These are phyloP conservation scores for Arabis alpina DNA, from an alignment of 345 rosid genomes.

Conservation along the genomic window DNA sequence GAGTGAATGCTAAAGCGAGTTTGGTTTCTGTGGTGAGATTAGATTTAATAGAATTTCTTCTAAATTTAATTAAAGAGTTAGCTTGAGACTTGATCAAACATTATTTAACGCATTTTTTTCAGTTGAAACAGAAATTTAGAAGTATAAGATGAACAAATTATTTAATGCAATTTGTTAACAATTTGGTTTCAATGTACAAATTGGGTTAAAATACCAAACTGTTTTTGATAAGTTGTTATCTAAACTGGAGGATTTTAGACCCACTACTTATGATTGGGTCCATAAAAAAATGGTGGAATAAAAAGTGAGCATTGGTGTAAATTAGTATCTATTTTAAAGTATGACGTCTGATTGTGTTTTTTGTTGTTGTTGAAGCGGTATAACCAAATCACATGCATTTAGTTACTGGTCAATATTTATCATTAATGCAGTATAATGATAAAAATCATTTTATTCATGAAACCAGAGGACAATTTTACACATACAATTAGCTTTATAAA, in stretches of 20 bases:
- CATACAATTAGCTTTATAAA: too few relatives aligned
- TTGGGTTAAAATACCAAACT: slow-evolving; percentile 18
- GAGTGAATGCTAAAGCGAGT: slow-evolving; percentile 18
- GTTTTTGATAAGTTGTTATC: slow-evolving; percentile 26
- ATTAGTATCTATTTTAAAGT: neutral
- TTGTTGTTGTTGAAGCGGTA: neutral
- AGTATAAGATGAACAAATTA: slow-evolving; percentile 3
- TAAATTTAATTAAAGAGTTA: too few relatives aligned
- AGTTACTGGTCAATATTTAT: neutral
- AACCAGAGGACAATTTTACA: too few relatives aligned
- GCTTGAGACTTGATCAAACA: neutral
- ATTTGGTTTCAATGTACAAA: neutral
- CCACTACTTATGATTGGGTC: slow-evolving; percentile 29
- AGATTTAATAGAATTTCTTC: neutral
- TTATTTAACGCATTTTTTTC: neutral
- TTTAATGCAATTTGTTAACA: neutral
- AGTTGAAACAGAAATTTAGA: neutral
- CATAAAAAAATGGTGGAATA: slow-evolving; percentile 23
- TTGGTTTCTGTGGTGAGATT: neutral
- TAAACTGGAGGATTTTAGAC: slow-evolving; percentile 4
- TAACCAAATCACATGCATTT: neutral
- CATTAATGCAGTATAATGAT: neutral
- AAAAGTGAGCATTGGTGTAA: slow-evolving; percentile 21
- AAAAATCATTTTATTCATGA: neutral
- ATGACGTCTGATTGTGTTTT: neutral